Percentiles rank a stretch among this genome's conserved stretches.
Evolutionary conservation across 208 protist genomes (phyloP).

Genomic region (Crithidia expoeki): DNA sequence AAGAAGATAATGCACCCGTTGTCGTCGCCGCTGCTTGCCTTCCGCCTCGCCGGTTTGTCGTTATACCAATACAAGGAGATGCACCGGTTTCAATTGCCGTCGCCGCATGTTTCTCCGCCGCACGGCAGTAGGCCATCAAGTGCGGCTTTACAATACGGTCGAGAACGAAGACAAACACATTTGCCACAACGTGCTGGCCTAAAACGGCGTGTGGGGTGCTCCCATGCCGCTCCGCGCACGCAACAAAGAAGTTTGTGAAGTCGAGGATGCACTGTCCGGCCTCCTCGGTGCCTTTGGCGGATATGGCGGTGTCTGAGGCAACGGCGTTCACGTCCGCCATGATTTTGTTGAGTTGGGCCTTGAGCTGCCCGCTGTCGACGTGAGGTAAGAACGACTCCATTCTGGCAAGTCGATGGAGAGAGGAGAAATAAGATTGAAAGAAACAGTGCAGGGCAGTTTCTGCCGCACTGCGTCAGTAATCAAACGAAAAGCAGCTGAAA

Average conservation of each 20-base stretch:
- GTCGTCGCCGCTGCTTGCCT: neutral
- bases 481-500: too few species aligned
- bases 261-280: constrained; percentile 42
- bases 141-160: constrained; percentile 67
- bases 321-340: constrained; percentile 25
- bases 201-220: constrained; percentile 56
- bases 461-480: too few species aligned
- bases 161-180: constrained; percentile 70
- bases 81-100: neutral
- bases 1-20: neutral
- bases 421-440: neutral
- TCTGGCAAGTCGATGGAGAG: neutral
- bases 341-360: constrained; percentile 31
- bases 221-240: constrained; percentile 46
- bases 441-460: neutral
- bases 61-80: neutral
- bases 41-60: too few species aligned
- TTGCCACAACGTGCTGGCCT: constrained; percentile 75
- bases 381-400: constrained; percentile 35
- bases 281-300: constrained; percentile 39
- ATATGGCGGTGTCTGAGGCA: constrained; percentile 2
- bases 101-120: constrained; percentile 23
- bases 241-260: constrained; percentile 53
- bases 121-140: constrained; percentile 44
- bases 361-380: constrained; percentile 17